Conservation (phyloP, 23 red algal genomes). For the Gracilaria gracilis region DNA sequence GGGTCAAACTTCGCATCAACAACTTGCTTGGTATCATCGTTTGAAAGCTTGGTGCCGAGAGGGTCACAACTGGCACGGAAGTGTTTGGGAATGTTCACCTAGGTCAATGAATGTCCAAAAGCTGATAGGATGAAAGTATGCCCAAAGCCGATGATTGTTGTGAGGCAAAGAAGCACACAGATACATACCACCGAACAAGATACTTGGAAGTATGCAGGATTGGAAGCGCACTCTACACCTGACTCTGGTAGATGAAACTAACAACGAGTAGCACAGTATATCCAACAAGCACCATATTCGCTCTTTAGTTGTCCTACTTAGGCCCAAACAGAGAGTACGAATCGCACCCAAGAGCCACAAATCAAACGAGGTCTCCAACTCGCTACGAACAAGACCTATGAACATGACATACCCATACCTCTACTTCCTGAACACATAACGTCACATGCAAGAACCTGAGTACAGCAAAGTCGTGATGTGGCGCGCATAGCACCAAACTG, state of each 20-base stretch:
- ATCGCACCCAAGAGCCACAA: slow-evolving; percentile 29
- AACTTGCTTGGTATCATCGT: no score
- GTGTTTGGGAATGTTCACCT: neutral
- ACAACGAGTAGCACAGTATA: neutral
- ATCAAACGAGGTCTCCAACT: slow-evolving; percentile 44
- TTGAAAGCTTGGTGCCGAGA: neutral
- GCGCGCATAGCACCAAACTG: neutral
- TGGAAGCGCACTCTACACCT: neutral
- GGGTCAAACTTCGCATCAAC: no score
- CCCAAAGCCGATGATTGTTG: no score
- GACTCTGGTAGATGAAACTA: neutral
- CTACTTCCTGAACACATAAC: slow-evolving; percentile 24
- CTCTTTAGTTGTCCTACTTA: slow-evolving; percentile 43
- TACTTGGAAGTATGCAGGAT: neutral
- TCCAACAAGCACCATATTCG: slow-evolving; percentile 45
- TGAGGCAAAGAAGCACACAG: no score
- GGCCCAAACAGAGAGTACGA: slow-evolving; percentile 7
- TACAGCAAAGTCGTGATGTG: slow-evolving; percentile 34
- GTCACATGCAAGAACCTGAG: slow-evolving; percentile 41
- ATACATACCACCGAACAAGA: no score
- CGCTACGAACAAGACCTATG: slow-evolving; percentile 32
- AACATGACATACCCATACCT: slow-evolving; percentile 31
- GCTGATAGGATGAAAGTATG: no score
- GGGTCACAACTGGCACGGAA: neutral
- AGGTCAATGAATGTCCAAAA: no score